Percentiles rank a stretch among this genome's conserved stretches.
Evolutionary conservation across 1,284 basidiomycete species (phyloP).

Genomic region (Ganoderma lingzhi): DNA sequence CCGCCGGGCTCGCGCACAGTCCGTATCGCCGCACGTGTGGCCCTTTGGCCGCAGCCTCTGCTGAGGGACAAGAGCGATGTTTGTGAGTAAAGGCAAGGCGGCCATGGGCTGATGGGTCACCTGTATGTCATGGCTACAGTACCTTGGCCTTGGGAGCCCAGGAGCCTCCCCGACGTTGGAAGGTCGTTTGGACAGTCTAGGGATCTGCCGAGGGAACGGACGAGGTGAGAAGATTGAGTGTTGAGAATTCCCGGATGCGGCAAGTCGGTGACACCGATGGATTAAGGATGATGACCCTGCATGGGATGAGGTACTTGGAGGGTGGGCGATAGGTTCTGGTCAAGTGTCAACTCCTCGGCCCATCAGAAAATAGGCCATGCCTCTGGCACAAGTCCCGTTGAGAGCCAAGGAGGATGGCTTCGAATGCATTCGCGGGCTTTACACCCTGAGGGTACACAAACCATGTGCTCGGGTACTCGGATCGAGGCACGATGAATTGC

Average conservation of each 20-base stretch:
- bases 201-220: conserved; percentile 28
- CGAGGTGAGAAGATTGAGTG: conserved; percentile 24
- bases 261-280: conserved; percentile 27
- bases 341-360: conserved; percentile 23
- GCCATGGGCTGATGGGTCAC: conserved; percentile 28
- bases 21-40: conserved; percentile 19
- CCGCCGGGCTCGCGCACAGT: conserved; percentile 8
- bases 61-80: conserved; percentile 2
- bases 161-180: conserved; percentile 2
- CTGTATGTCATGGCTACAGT: conserved; percentile 18
- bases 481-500: neutral
- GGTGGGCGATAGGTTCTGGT: conserved; percentile 27
- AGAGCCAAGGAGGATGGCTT: conserved; percentile 13
- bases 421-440: conserved; percentile 17
- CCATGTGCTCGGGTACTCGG: conserved; percentile 11
- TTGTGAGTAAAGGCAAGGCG: conserved; percentile 20
- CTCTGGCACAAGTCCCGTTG: conserved; percentile 28
- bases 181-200: conserved; percentile 16
- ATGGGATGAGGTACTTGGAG: conserved; percentile 31
- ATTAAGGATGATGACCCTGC: conserved; percentile 31
- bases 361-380: conserved; percentile 28
- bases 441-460: conserved; percentile 16
- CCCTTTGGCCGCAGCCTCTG: conserved; percentile 1
- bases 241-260: conserved; percentile 26
- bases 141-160: conserved; percentile 3